A percentile compares a stretch with the other conserved stretches of the same genome.
Evolutionary conservation across 2,329 filamentous ascomycete genomes (phyloP).

Genomic region (Sclerotinia spermophila): DNA sequence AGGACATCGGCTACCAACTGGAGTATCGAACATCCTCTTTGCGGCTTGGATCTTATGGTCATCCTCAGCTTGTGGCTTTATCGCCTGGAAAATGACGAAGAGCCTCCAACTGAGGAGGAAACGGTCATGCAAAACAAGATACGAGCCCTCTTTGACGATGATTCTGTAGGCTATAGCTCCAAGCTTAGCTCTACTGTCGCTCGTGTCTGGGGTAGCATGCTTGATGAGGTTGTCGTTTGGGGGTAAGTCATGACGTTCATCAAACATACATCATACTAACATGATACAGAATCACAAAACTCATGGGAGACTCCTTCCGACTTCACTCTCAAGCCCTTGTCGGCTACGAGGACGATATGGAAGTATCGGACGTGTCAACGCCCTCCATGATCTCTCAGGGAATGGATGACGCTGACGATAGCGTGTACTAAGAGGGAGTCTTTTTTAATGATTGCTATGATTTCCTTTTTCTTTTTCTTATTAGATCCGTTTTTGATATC

Average conservation of each 20-base stretch:
- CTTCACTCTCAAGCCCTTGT: slow-evolving; percentile 91
- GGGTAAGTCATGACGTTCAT: slow-evolving; percentile 65
- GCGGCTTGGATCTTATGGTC: slow-evolving; percentile 95
- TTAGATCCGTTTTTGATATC: slow-evolving; percentile 36
- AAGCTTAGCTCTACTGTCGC: slow-evolving; percentile 95
- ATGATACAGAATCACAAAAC: slow-evolving; percentile 70
- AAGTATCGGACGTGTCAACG: slow-evolving; percentile 64
- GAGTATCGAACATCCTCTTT: slow-evolving; percentile 97
- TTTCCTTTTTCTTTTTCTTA: slow-evolving; percentile 41
- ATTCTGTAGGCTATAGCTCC: slow-evolving; percentile 73
- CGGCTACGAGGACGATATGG: slow-evolving; percentile 85
- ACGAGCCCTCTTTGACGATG: slow-evolving; percentile 84
- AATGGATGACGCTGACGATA: slow-evolving; percentile 60
- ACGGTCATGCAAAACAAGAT: slow-evolving; percentile 89
- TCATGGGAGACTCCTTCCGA: slow-evolving; percentile 98
- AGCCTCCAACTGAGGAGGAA: slow-evolving; percentile 81
- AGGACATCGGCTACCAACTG: slow-evolving; percentile 96
- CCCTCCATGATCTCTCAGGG: slow-evolving; percentile 71
- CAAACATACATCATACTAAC: slow-evolving; percentile 43
- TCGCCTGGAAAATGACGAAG: slow-evolving; percentile 97
- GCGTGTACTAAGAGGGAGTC: slow-evolving; percentile 54
- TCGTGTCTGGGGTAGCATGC: slow-evolving; percentile 93
- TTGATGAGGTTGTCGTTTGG: slow-evolving; percentile 98
- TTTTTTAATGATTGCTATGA: slow-evolving; percentile 40
- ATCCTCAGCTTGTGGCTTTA: slow-evolving; percentile 98